phyloP scores from a whole-genome alignment of 2,329 filamentous ascomycete genomes.

The Scleromitrula shiraiana region DNA sequence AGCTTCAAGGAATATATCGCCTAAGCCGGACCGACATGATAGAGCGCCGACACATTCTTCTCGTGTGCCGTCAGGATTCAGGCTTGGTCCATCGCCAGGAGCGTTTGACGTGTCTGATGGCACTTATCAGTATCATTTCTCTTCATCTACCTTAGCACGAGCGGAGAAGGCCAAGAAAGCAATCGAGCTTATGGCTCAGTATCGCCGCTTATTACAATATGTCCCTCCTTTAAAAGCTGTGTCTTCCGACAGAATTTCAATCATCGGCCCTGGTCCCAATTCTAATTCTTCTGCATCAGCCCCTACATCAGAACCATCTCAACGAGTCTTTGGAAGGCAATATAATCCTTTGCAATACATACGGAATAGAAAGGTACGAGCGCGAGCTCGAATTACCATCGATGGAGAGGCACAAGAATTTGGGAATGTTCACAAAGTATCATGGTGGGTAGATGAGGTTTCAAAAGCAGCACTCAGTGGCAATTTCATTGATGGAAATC shows the following conservation, averaged over 20 bases:
- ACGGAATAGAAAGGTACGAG: constrained; percentile 78
- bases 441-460: constrained; percentile 68
- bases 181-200: constrained; percentile 79
- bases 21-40: constrained; percentile 40
- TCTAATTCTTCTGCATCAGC: constrained; percentile 33
- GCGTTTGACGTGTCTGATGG: constrained; percentile 40
- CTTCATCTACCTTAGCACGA: constrained; percentile 70
- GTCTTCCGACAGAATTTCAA: constrained; percentile 31
- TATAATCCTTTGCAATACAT: constrained; percentile 94
- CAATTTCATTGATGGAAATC: constrained; percentile 26
- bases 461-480: constrained; percentile 17
- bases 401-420: constrained; percentile 72
- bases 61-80: constrained; percentile 35
- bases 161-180: constrained; percentile 78
- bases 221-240: constrained; percentile 63
- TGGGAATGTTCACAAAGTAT: constrained; percentile 62
- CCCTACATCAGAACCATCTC: constrained; percentile 28
- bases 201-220: constrained; percentile 69
- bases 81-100: constrained; percentile 40
- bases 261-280: constrained; percentile 33
- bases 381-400: constrained; percentile 66
- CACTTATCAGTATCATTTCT: constrained; percentile 58
- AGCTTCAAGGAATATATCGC: constrained; percentile 52
- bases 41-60: constrained; percentile 28
- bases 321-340: constrained; percentile 46